Percentiles rank a stretch among this genome's conserved stretches.
Evolutionary conservation across 2,329 filamentous ascomycete genomes (phyloP).

Genomic region (Fusarium buharicum): DNA sequence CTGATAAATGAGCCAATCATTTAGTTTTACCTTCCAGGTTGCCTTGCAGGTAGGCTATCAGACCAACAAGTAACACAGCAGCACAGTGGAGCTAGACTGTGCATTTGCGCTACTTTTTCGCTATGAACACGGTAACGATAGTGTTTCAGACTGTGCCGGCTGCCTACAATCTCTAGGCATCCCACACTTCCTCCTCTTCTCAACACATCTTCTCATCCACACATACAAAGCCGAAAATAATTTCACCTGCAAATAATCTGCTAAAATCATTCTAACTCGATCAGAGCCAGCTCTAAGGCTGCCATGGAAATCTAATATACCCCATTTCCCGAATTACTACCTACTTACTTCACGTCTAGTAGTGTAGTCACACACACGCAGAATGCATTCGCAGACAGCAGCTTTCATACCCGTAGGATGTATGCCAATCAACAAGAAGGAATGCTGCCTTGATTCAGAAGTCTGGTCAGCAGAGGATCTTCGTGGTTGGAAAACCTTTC

Average conservation of each 20-base stretch:
- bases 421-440: constrained; percentile 46
- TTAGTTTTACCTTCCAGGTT: too few species aligned
- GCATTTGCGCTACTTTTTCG: fast-evolving
- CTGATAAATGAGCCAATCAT: too few species aligned
- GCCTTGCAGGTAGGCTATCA: too few species aligned
- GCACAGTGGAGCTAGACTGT: not conserved
- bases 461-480: constrained; percentile 22
- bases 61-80: not conserved
- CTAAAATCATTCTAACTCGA: not conserved
- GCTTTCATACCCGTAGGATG: constrained; percentile 57
- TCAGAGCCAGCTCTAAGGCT: not conserved
- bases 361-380: not conserved
- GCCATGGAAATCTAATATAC: not conserved
- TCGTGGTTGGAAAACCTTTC: constrained; percentile 46
- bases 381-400: constrained; percentile 33
- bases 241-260: not conserved
- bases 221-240: not conserved
- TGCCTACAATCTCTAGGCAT: constrained; percentile 6
- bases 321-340: not conserved
- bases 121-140: not conserved
- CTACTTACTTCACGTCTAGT: not conserved
- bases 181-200: not conserved
- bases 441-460: constrained; percentile 25
- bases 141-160: not conserved
- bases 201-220: constrained; percentile 1